A percentile compares a stretch with the other conserved stretches of the same genome.
Evolutionary conservation across 1,284 basidiomycete species (phyloP).

Genomic region (Puccinia triticina): DNA sequence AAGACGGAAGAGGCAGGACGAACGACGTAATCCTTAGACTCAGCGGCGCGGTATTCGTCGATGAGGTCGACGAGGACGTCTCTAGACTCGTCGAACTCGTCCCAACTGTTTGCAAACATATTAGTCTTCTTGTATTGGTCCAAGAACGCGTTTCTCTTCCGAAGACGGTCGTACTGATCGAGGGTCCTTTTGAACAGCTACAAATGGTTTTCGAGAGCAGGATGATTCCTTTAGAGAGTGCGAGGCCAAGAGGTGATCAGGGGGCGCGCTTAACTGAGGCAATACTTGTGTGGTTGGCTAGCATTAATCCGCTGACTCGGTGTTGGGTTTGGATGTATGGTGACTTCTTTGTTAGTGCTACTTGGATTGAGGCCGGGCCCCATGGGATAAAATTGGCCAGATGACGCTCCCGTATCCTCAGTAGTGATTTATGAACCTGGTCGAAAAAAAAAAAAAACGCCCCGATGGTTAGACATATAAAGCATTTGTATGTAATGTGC

Average conservation of each 20-base stretch:
- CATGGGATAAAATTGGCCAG: slow-evolving; percentile 98
- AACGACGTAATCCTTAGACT: slow-evolving; percentile 82
- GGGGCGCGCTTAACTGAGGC: slow-evolving; percentile 71
- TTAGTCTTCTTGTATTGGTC: slow-evolving; percentile 97
- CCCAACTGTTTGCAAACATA: slow-evolving; percentile 84
- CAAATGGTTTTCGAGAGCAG: neutral
- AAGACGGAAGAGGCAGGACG: neutral
- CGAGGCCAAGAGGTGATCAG: neutral
- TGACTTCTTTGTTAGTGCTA: slow-evolving; percentile 87
- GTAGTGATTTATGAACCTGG: slow-evolving; percentile 91
- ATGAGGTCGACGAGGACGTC: slow-evolving; percentile 54
- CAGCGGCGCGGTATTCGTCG: slow-evolving; percentile 66
- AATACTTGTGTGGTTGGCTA: slow-evolving; percentile 97
- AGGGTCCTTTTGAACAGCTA: slow-evolving; percentile 94
- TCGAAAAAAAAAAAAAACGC: neutral
- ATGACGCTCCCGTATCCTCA: slow-evolving; percentile 93
- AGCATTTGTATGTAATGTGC: neutral
- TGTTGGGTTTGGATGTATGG: slow-evolving; percentile 83
- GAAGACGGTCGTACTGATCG: slow-evolving; percentile 87
- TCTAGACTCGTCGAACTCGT: slow-evolving; percentile 87
- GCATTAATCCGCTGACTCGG: slow-evolving; percentile 94
- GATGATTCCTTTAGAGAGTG: neutral
- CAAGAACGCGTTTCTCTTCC: slow-evolving; percentile 89
- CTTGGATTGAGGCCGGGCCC: slow-evolving; percentile 98
- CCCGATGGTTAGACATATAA: neutral